phyloP scores from a whole-genome alignment of 108 stramenopile species.

The Stephanodiscus minutulus region DNA sequence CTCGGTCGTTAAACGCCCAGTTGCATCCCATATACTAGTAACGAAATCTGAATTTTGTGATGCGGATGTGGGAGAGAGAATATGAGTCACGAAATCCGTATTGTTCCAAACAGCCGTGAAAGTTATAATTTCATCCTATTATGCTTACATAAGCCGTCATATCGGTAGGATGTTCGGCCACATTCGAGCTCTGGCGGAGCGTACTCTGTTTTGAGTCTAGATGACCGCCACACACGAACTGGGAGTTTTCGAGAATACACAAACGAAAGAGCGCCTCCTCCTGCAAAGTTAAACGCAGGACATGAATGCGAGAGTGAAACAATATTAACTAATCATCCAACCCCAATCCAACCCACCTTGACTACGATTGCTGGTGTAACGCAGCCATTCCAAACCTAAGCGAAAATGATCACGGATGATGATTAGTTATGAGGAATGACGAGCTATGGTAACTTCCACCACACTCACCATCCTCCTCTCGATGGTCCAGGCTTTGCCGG shows the following conservation, averaged over 20 bases:
- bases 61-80: background rate
- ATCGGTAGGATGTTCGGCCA: constrained; percentile 36
- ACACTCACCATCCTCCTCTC: constrained; percentile 46
- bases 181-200: constrained; percentile 27
- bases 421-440: background rate
- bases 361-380: constrained; percentile 29
- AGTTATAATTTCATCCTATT: background rate
- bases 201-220: constrained; percentile 26
- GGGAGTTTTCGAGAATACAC: constrained; percentile 14
- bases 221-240: constrained; percentile 45
- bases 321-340: background rate
- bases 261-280: constrained; percentile 28
- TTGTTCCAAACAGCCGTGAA: background rate
- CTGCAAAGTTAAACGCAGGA: background rate
- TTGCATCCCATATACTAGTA: constrained; percentile 15
- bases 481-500: constrained; percentile 31
- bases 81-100: background rate
- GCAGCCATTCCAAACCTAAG: constrained; percentile 30
- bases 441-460: background rate
- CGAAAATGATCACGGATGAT: background rate
- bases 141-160: constrained; percentile 38
- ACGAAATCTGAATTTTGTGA: constrained; percentile 14
- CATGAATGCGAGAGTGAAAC: background rate
- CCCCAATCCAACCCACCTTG: constrained; percentile 27
- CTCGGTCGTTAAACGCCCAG: constrained; percentile 2